Conservation (phyloP, 1,284 basidiomycete species). For the Abortiporus biennis region DNA sequence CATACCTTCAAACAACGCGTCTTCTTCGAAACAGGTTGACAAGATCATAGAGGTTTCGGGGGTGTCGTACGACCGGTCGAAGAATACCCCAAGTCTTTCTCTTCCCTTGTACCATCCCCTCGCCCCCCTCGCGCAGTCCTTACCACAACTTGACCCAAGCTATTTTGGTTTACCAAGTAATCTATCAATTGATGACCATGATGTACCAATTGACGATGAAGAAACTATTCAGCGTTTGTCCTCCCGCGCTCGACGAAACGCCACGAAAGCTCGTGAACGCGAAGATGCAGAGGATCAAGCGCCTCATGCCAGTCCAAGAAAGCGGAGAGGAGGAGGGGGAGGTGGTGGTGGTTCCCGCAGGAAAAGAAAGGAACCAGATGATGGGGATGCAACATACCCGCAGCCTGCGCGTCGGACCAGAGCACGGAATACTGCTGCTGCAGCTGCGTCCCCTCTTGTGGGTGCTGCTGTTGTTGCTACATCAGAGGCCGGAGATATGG, state of each 20-base stretch:
- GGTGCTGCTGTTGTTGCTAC: conserved; percentile 19
- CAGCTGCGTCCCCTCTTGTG: conserved; percentile 22
- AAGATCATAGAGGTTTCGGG: conserved; percentile 3
- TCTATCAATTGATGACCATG: conserved; percentile 25
- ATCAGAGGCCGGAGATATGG: conserved; percentile 15
- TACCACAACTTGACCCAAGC: conserved; percentile 58
- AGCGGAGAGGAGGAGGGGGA: conserved; percentile 23
- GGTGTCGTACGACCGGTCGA: conserved; percentile 20
- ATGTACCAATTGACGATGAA: conserved; percentile 27
- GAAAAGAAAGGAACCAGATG: conserved; percentile 54
- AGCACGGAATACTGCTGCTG: conserved; percentile 33
- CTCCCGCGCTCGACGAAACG: conserved; percentile 43
- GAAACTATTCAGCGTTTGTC: conserved; percentile 36
- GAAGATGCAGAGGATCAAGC: conserved; percentile 13
- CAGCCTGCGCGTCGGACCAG: conserved; percentile 68
- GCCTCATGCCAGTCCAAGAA: conserved; percentile 26
- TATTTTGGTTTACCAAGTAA: conserved; percentile 38
- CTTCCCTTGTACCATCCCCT: conserved; percentile 68
- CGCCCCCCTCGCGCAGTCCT: conserved; percentile 56
- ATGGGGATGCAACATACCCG: conserved; percentile 60
- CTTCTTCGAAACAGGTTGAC: no score
- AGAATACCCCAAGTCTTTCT: conserved; percentile 35
- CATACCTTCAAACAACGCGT: no score
- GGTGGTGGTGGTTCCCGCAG: conserved; percentile 41
- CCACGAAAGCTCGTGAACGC: conserved; percentile 46